Evolutionary conservation across 306 rosid species (phyloP).

Genomic region (Cucumis sativus): Cucumber_9930_V3 NC_026660.2:29428001-29428500

Average conservation of each 20-base stretch:
- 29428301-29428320: background rate
- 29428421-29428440: background rate
- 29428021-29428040: background rate
- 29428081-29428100: slow-evolving; percentile 46
- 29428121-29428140: slow-evolving; percentile 15
- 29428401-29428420: background rate
- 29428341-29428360: background rate
- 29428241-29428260: too few species aligned
- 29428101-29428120: slow-evolving; percentile 36
- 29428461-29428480: background rate
- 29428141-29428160: slow-evolving; percentile 28
- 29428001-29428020: background rate
- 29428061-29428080: slow-evolving; percentile 54
- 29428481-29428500: background rate
- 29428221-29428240: too few species aligned
- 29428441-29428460: background rate
- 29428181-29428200: background rate
- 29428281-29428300: background rate
- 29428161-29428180: slow-evolving; percentile 7
- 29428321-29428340: background rate
- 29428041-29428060: background rate
- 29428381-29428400: background rate
- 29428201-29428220: too few species aligned
- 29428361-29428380: background rate
- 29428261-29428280: too few species aligned